These are phyloP conservation scores for Rehmannia glutinosa DNA, from an alignment of 257 asterid species.

Conservation along the genomic window DNA sequence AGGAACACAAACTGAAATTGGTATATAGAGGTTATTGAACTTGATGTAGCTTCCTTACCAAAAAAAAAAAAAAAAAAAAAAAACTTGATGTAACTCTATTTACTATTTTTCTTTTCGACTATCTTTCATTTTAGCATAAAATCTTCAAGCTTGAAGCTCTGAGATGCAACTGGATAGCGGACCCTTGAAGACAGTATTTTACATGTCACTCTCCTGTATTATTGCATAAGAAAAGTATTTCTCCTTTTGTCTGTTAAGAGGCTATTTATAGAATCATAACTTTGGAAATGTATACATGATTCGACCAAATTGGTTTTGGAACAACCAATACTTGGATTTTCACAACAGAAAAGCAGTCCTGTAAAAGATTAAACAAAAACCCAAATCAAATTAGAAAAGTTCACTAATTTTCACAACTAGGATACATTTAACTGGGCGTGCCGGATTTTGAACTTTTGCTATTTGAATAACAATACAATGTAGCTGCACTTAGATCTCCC, in stretches of 20 bases:
- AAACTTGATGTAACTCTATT: background rate
- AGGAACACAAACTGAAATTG: background rate
- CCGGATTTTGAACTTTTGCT: background rate
- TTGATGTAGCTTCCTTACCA: background rate
- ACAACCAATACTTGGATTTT: background rate
- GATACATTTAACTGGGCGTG: background rate
- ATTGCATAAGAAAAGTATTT: background rate
- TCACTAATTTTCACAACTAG: background rate
- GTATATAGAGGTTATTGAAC: background rate
- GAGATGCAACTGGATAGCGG: background rate
- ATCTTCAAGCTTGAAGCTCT: background rate
- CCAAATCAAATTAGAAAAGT: background rate
- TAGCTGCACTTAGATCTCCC: conserved; percentile 1
- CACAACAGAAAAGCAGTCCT: background rate
- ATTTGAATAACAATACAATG: background rate
- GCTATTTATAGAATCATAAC: conserved; percentile 3
- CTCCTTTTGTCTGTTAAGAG: conserved; percentile 3
- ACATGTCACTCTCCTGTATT: background rate
- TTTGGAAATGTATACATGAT: background rate
- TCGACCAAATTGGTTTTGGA: background rate
- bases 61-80: no score
- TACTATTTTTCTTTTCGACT: background rate
- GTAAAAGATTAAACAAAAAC: background rate
- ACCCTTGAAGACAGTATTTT: background rate
- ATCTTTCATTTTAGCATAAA: background rate